These are phyloP conservation scores for Dipodascus albidus DNA, from an alignment of 805 yeast genomes.

Conservation along the genomic window DNA sequence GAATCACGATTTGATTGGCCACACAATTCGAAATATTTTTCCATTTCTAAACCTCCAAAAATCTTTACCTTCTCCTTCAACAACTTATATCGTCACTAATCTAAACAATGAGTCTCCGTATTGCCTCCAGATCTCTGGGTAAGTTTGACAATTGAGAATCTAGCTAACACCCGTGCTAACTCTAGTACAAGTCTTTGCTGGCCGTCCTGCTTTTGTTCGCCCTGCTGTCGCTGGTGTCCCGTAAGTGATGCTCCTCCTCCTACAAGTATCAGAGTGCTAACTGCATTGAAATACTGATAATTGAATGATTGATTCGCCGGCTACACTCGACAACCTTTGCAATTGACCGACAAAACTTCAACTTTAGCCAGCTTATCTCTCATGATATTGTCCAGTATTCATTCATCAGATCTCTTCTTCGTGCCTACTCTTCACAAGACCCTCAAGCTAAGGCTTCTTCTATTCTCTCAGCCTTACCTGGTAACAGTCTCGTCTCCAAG, in stretches of 20 bases:
- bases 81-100: neutral
- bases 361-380: neutral
- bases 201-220: slow-evolving; percentile 4
- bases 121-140: slow-evolving; percentile 13
- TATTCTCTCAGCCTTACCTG: slow-evolving; percentile 87
- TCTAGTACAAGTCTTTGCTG: neutral
- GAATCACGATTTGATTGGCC: neutral
- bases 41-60: neutral
- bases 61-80: neutral
- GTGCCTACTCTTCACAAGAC: slow-evolving; percentile 34
- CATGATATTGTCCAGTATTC: neutral
- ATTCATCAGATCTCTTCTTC: neutral
- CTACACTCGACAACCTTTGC: neutral
- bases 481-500: slow-evolving; percentile 76
- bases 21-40: neutral
- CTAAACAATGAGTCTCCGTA: slow-evolving; percentile 13
- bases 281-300: neutral
- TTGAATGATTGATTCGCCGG: neutral
- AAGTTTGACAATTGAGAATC: too few relatives aligned
- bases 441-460: slow-evolving; percentile 88
- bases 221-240: slow-evolving; percentile 1
- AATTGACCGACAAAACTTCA: neutral
- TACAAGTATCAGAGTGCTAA: slow-evolving; percentile 7
- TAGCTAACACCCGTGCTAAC: too few relatives aligned
- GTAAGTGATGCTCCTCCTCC: slow-evolving; percentile 7